These are phyloP conservation scores for Annulohypoxylon bovei DNA, from an alignment of 495 filamentous ascomycete genomes.

Conservation along the genomic window DNA sequence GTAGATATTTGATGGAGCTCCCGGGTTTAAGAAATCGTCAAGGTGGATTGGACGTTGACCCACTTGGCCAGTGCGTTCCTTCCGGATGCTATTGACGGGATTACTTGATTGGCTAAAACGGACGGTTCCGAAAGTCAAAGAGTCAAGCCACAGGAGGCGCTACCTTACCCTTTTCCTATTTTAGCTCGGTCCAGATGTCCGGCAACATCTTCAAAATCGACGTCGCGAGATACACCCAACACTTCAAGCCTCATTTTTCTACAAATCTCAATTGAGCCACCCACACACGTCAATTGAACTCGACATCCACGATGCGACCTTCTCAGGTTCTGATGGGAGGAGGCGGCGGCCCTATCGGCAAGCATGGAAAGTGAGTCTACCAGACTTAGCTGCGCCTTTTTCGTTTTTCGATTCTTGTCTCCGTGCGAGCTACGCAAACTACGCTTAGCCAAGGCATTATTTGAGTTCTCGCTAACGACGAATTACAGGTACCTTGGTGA, in stretches of 20 bases:
- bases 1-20: constrained; percentile 21
- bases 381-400: constrained; percentile 37
- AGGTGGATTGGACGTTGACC: not conserved
- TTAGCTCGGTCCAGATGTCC: constrained; percentile 11
- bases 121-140: not conserved
- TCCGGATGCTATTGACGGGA: not conserved
- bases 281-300: constrained; percentile 41
- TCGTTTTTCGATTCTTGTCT: constrained; percentile 27
- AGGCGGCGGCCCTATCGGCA: constrained; percentile 66
- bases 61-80: constrained; percentile 1
- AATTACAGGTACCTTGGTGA: constrained; percentile 78
- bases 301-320: constrained; percentile 69
- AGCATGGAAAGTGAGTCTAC: constrained; percentile 75
- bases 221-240: constrained; percentile 39
- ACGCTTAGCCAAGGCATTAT: not conserved
- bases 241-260: constrained; percentile 43
- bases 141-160: constrained; percentile 32
- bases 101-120: not conserved
- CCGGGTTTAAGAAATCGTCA: constrained; percentile 25
- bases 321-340: constrained; percentile 60
- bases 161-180: not conserved
- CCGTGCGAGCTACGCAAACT: not conserved
- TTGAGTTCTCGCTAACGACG: constrained; percentile 42
- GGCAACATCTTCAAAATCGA: constrained; percentile 44
- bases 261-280: constrained; percentile 45